phyloP scores from a whole-genome alignment of 345 rosid species.

The Orychophragmus violaceus region DNA sequence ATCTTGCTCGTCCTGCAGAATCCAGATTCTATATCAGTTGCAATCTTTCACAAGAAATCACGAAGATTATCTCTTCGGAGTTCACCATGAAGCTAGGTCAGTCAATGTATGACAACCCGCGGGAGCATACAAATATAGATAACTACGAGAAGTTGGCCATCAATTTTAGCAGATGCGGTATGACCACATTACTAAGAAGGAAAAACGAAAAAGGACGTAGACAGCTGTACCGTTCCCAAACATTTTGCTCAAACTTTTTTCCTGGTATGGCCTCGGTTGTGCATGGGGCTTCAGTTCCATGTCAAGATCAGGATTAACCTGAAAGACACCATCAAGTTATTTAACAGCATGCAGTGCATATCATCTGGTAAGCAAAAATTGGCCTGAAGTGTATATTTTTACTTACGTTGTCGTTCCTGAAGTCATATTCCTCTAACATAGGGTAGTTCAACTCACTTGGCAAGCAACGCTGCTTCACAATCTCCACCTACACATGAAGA shows the following conservation, averaged over 20 bases:
- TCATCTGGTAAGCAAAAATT: background rate
- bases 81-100: background rate
- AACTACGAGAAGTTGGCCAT: background rate
- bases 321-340: constrained; percentile 14
- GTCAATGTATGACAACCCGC: background rate
- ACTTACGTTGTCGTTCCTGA: constrained; percentile 85
- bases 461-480: constrained; percentile 94
- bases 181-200: background rate
- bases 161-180: background rate
- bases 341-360: constrained; percentile 1
- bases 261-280: constrained; percentile 96
- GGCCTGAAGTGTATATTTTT: background rate
- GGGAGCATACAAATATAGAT: background rate
- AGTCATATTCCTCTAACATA: constrained; percentile 97
- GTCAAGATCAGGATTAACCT: constrained; percentile 94
- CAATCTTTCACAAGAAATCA: background rate
- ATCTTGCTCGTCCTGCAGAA: constrained; percentile 84
- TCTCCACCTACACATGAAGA: constrained; percentile 69
- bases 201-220: background rate
- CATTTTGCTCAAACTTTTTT: constrained; percentile 97
- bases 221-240: constrained; percentile 79
- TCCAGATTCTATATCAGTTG: constrained; percentile 15
- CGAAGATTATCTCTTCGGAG: background rate
- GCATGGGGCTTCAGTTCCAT: constrained; percentile 92
- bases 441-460: constrained; percentile 98